Evolutionary conservation across 2,329 filamentous ascomycete species (phyloP), one percentile per base, ranked within the genome.

Genomic region (Ascochyta pisi): DNA sequence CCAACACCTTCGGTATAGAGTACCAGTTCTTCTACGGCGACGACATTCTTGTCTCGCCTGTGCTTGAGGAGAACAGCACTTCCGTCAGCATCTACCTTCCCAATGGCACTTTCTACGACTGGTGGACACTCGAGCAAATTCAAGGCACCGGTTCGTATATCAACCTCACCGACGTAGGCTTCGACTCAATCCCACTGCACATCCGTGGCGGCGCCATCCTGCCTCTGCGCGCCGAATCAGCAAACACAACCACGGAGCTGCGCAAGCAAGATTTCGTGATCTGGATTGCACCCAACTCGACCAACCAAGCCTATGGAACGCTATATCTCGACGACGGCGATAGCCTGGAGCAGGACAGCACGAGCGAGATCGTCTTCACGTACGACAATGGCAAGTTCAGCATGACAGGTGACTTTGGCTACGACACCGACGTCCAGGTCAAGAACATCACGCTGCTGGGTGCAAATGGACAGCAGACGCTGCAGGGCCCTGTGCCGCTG

Each of bases 251-350:
- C 70, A 86, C 68, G 68, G 90, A 84, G 60, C 76, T 90, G 24
- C 81, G 88, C 40, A 83, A 84, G 67, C 81, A 89, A 64, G 80
- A 87, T 63, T 94, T 94, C 76, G 85, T 89, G 69, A 79, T 95
- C 44, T 73, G 93, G 54, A 82, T 95, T 37, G 87, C 90, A 0
- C 81, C 89, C 0, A 85, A 84, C 8, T 67, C 72, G 1, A 79
- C 87, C 34, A 88, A 87, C 4, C 83, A 79, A n/a, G 91, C 91
- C 0, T 69, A 70, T 0, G 91, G 91, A 0, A 79, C 81, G 43
- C 78, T 95, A 45, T 94, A 93, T 70, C 76, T 94, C 3, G 91
- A 95, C 61, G 91, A 95, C 55, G 91, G 91, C 3, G 85, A 86
- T 45, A 86, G 83, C 13, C 62, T 92, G 47, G 77, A 84, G 57